Evolutionary conservation across 2,329 filamentous ascomycete genomes (phyloP).

Genomic region (Laburnicola sp.): DNA sequence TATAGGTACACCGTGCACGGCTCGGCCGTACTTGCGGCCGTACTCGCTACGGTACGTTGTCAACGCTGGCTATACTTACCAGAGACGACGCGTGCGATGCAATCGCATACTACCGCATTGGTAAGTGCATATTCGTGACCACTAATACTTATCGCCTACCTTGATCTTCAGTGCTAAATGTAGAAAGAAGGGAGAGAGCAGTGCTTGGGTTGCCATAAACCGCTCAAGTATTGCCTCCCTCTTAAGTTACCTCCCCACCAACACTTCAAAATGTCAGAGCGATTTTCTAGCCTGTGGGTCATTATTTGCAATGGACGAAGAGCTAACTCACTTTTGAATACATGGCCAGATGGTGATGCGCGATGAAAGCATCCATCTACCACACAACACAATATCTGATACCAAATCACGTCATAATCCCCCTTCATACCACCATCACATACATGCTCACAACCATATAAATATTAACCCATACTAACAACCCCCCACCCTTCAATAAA

Average conservation of each 20-base stretch:
- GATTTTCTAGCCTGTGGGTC: neutral
- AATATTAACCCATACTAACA: too few relatives aligned
- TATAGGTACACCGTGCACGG: too few relatives aligned
- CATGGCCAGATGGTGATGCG: slow-evolving; percentile 42
- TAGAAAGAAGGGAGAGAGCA: slow-evolving; percentile 34
- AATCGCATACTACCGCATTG: slow-evolving; percentile 42
- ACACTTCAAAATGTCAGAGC: neutral
- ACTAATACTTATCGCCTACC: neutral
- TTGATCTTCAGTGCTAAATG: slow-evolving; percentile 34
- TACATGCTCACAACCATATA: too few relatives aligned
- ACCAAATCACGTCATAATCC: slow-evolving; percentile 28
- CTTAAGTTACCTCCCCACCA: neutral
- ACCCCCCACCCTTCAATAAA: too few relatives aligned
- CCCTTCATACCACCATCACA: neutral
- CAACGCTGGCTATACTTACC: slow-evolving; percentile 44
- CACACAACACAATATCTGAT: too few relatives aligned
- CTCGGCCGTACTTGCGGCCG: too few relatives aligned
- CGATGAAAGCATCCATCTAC: slow-evolving; percentile 28
- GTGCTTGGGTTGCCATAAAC: slow-evolving; percentile 42
- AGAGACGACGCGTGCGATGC: slow-evolving; percentile 43
- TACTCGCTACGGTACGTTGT: too few relatives aligned
- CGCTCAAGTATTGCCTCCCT: slow-evolving; percentile 15
- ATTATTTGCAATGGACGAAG: too few relatives aligned
- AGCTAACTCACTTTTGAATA: slow-evolving; percentile 5
- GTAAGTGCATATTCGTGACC: neutral